Conservation (phyloP, 129 eudicot species). For the Pittosporum tobira region DNA sequence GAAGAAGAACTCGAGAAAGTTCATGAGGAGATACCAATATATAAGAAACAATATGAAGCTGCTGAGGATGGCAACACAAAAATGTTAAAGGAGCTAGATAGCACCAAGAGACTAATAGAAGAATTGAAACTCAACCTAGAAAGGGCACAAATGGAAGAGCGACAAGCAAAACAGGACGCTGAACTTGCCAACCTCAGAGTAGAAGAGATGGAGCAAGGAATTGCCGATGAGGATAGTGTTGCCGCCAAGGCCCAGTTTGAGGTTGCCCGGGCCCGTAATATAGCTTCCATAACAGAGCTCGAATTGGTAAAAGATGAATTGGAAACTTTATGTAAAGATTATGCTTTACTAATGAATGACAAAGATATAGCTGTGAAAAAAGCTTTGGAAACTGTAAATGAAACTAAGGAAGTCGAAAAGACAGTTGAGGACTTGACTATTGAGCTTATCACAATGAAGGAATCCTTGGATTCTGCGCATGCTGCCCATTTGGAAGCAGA, state of each 20-base stretch:
- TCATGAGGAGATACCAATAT: constrained; percentile 67
- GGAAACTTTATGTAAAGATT: constrained; percentile 50
- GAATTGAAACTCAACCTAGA: constrained; percentile 83
- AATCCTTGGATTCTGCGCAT: constrained; percentile 73
- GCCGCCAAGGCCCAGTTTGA: constrained; percentile 84
- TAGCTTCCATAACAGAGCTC: constrained; percentile 56
- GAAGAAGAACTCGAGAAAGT: constrained; percentile 75
- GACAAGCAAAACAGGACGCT: constrained; percentile 84
- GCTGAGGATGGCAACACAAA: constrained; percentile 73
- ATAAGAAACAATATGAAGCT: constrained; percentile 45
- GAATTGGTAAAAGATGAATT: constrained; percentile 47
- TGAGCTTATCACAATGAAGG: constrained; percentile 67
- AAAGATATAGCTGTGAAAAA: constrained; percentile 47
- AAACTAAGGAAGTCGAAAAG: constrained; percentile 67
- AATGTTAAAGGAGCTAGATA: constrained; percentile 63
- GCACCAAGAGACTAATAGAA: constrained; percentile 75
- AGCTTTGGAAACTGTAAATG: constrained; percentile 57
- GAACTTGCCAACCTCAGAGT: constrained; percentile 74
- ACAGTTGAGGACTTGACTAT: constrained; percentile 70
- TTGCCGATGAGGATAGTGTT: constrained; percentile 70
- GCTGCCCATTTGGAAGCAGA: constrained; percentile 91
- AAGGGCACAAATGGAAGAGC: constrained; percentile 77
- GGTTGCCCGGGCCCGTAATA: constrained; percentile 67
- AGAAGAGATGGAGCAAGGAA: constrained; percentile 89
- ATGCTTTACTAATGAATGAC: constrained; percentile 38